A percentile compares a stretch with the other conserved stretches of the same genome.
These are phyloP conservation scores for Neurospora sp. DNA, from an alignment of 495 filamentous ascomycete species.

Conservation along the genomic window DNA sequence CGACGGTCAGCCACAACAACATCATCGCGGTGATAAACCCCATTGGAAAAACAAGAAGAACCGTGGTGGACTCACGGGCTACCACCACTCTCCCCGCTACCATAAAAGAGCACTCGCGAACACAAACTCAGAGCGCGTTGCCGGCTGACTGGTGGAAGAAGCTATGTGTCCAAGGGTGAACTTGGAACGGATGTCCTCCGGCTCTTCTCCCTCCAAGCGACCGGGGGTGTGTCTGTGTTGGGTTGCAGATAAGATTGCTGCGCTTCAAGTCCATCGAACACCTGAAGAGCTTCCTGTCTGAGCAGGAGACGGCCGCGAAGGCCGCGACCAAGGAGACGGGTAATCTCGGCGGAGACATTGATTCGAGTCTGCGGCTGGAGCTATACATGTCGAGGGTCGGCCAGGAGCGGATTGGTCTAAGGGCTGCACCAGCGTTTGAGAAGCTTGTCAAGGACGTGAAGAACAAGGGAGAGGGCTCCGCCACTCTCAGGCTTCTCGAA, in stretches of 20 bases:
- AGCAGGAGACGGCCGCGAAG: too few species aligned
- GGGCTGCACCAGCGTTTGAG: constrained; percentile 3
- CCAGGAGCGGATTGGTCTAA: neutral
- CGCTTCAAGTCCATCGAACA: neutral
- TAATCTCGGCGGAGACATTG: too few species aligned
- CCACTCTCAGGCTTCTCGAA: neutral
- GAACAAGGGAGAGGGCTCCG: constrained; percentile 3
- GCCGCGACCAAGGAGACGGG: too few species aligned
- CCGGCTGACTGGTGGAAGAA: too few species aligned
- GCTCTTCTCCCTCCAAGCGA: too few species aligned
- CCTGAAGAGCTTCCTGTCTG: too few species aligned
- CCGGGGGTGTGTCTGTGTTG: too few species aligned
- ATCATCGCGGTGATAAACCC: neutral
- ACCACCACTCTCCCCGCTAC: neutral
- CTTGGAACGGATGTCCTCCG: too few species aligned
- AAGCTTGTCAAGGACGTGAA: constrained; percentile 2
- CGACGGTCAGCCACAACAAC: neutral
- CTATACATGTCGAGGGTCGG: too few species aligned
- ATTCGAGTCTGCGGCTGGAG: too few species aligned
- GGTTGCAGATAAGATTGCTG: constrained; percentile 6
- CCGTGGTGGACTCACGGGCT: neutral
- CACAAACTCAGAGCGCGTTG: neutral
- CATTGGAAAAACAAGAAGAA: constrained; percentile 1
- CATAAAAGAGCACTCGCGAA: neutral
- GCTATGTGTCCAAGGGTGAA: too few species aligned